Evolutionary conservation across 768 basidiomycete genomes (phyloP).

Genomic region (Rhodotorula paludigena): DNA sequence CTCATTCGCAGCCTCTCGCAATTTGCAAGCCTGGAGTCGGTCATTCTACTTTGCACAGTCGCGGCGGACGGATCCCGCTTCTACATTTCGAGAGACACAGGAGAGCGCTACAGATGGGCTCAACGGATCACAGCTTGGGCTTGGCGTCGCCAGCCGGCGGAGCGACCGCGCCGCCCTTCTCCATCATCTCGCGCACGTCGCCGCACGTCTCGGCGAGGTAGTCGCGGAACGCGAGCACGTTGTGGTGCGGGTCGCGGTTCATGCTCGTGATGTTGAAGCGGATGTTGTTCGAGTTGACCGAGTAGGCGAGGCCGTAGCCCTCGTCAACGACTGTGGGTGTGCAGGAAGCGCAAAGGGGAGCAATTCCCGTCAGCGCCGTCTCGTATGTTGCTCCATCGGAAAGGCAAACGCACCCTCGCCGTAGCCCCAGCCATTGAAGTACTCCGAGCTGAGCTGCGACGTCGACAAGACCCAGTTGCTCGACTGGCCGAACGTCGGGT

Average conservation of each 20-base stretch:
- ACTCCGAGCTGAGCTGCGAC: conserved; percentile 71
- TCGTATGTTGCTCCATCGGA: too few relatives aligned
- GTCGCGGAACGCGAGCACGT: conserved; percentile 56
- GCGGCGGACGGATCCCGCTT: too few relatives aligned
- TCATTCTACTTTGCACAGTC: neutral
- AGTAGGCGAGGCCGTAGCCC: conserved; percentile 53
- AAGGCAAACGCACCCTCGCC: conserved; percentile 67
- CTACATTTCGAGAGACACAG: neutral
- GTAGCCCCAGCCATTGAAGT: conserved; percentile 93
- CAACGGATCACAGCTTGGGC: conserved; percentile 22
- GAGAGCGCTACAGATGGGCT: neutral
- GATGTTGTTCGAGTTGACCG: conserved; percentile 75
- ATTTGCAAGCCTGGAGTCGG: too few relatives aligned
- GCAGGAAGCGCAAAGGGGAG: too few relatives aligned
- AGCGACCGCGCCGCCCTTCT: conserved; percentile 51
- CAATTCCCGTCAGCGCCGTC: too few relatives aligned
- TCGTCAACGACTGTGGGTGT: conserved; percentile 29
- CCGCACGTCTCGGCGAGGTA: conserved; percentile 75
- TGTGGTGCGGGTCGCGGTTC: conserved; percentile 45
- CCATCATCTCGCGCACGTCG: conserved; percentile 70
- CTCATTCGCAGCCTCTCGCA: too few relatives aligned
- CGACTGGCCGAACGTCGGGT: conserved; percentile 58
- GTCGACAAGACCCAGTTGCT: conserved; percentile 92
- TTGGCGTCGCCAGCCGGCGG: conserved; percentile 3
- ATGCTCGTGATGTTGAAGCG: conserved; percentile 77